phyloP scores from a whole-genome alignment of 176 grass and related monocot species.

The Pharus latifolius region DNA sequence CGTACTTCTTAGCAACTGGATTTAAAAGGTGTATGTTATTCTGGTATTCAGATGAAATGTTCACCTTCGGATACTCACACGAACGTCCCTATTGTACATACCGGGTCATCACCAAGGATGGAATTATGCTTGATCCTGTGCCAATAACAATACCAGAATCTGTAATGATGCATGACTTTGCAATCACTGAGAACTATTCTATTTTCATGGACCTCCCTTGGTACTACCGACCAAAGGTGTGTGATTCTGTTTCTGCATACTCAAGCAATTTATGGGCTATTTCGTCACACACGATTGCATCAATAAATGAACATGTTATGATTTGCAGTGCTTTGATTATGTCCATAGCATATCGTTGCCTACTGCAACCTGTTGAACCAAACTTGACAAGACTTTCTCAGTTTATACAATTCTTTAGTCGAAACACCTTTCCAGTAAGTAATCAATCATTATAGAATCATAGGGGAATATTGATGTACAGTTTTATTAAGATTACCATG shows the following conservation, averaged over 20 bases:
- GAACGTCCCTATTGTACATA: constrained; percentile 90
- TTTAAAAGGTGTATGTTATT: constrained; percentile 12
- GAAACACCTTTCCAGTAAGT: background rate
- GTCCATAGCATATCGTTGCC: background rate
- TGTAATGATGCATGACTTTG: constrained; percentile 99
- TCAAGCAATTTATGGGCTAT: background rate
- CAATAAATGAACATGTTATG: background rate
- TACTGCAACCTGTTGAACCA: background rate
- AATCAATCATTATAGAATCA: background rate
- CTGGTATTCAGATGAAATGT: constrained; percentile 85
- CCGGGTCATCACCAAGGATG: constrained; percentile 84
- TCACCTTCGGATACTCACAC: constrained; percentile 93
- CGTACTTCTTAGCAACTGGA: background rate
- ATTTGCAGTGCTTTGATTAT: background rate
- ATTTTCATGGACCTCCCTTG: constrained; percentile 98
- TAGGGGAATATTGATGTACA: background rate
- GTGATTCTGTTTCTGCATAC: background rate
- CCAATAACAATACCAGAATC: constrained; percentile 94
- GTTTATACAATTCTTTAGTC: background rate
- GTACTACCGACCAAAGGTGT: constrained; percentile 78
- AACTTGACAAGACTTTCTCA: background rate
- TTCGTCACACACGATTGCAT: background rate
- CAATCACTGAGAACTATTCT: constrained; percentile 88
- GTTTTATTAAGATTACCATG: background rate
- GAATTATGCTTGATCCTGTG: constrained; percentile 88